phyloP scores from a whole-genome alignment of 2,329 filamentous ascomycete species.

The Cladosporium sp. region DNA sequence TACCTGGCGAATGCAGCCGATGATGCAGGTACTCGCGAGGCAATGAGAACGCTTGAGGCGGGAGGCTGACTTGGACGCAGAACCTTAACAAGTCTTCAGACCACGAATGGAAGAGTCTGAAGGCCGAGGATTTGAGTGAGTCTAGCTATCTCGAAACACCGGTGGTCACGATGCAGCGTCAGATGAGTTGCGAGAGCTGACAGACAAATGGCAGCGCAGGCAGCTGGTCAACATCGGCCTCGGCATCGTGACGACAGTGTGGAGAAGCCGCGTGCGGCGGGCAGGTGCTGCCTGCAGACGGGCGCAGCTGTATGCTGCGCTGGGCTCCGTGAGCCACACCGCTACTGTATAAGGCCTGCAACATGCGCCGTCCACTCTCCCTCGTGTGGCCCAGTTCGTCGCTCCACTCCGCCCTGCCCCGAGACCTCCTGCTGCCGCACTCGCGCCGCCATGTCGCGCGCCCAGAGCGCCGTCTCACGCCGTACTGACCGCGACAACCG shows the following conservation, averaged over 20 bases:
- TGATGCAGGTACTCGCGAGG: too few species aligned
- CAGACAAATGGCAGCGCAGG: too few species aligned
- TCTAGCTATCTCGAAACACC: neutral
- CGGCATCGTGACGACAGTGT: conserved; percentile 3
- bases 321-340: conserved; percentile 1
- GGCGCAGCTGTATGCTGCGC: neutral
- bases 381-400: neutral
- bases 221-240: neutral
- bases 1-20: neutral
- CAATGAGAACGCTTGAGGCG: too few species aligned
- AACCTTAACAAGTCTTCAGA: too few species aligned
- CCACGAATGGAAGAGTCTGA: too few species aligned
- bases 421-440: neutral
- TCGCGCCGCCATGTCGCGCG: conserved; percentile 3
- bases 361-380: conserved; percentile 1
- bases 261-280: neutral
- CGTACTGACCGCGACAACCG: conserved; percentile 7
- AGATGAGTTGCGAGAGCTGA: neutral
- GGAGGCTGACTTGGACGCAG: too few species aligned
- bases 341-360: conserved; percentile 4
- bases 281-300: conserved; percentile 4
- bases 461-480: conserved; percentile 6
- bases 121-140: too few species aligned
- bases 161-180: neutral
- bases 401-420: neutral